Evolutionary conservation across 1,139 yeast species (phyloP), one percentile per base, ranked within the genome.

Genomic region (Pichia sp.): DNA sequence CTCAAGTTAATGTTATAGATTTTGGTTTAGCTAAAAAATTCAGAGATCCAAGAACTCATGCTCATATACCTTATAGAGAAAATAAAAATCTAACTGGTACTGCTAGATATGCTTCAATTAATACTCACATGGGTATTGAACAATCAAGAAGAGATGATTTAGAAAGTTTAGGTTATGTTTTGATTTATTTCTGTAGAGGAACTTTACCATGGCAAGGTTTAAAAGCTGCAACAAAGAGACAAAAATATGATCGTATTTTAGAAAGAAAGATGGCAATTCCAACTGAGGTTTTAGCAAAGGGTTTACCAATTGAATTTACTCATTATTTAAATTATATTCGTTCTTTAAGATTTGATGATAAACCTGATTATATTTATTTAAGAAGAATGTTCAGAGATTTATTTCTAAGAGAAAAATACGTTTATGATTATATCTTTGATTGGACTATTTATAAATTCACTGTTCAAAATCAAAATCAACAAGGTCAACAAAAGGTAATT

Each of bases 201-300:
- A 86, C 94, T 23, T 74, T 92, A 63, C 98, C 98, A 47, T 92
- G 98, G 98, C 98, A 92, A 71, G 98, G 98, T 15, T 79, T 92
- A 61, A 89, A 89, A 67, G 98, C 98, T 32, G 95, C 92, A 42
- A 89, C 97, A 18, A 92, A 92, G 72, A 84, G 95, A 68, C 97
- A 92, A 68, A 92, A 92, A 70, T 92, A 92, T 68, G 97, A 90
- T 68, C 79, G 97, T 55, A 92, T 92, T 62, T 84, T 90, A 88
- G 97, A 92, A 66, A 88, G 88, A 75, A 92, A 92, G 68, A 83
- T 92, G 83, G 82, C 95, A 44, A 88, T 96, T 11, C 87, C 96
- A 27, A 80, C 92, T 44, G 96, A 90, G 63, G 79, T 84, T 27
- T 77, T 92, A 61, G 89, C 96, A 52, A 82, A 89, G 60, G 97